Conservation (phyloP, 2,329 filamentous ascomycete genomes). For the Fusarium oligoseptatum region DNA sequence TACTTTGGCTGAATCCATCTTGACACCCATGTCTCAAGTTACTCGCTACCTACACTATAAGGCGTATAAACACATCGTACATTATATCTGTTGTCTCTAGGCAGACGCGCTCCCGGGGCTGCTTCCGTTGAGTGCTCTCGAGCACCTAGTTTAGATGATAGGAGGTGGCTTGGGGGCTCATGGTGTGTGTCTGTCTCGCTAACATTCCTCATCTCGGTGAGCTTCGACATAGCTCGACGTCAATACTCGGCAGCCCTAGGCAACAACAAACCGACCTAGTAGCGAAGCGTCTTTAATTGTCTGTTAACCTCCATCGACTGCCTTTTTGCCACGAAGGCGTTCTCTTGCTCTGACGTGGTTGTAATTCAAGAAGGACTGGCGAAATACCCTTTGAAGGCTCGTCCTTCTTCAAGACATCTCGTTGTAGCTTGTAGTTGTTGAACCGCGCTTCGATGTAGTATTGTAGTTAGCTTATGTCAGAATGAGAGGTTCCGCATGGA, state of each 20-base stretch:
- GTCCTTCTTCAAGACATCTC: not conserved
- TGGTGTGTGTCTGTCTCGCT: not conserved
- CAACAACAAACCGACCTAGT: not conserved
- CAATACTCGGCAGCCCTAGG: not conserved
- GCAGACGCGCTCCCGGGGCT: not conserved
- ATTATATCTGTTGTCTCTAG: not conserved
- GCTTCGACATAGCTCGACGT: not conserved
- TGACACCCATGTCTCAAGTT: not conserved
- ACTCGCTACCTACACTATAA: not conserved
- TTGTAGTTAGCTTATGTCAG: not conserved
- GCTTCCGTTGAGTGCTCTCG: not conserved
- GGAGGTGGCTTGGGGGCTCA: not conserved
- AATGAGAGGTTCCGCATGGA: not conserved
- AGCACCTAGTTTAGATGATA: not conserved
- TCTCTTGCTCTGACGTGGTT: not conserved
- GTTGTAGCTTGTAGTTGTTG: not conserved
- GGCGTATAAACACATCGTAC: not conserved
- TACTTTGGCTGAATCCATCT: not conserved
- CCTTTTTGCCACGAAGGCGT: not conserved
- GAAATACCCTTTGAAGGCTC: not conserved
- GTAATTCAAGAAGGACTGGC: not conserved
- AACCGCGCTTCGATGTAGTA: not conserved
- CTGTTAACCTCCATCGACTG: not conserved
- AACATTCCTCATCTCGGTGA: not conserved
- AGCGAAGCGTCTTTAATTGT: not conserved